A percentile compares a stretch with the other conserved stretches of the same genome.
These are phyloP conservation scores for Phalaenopsis hybrid DNA, from an alignment of 116 monocot genomes.

Conservation along the genomic window DNA sequence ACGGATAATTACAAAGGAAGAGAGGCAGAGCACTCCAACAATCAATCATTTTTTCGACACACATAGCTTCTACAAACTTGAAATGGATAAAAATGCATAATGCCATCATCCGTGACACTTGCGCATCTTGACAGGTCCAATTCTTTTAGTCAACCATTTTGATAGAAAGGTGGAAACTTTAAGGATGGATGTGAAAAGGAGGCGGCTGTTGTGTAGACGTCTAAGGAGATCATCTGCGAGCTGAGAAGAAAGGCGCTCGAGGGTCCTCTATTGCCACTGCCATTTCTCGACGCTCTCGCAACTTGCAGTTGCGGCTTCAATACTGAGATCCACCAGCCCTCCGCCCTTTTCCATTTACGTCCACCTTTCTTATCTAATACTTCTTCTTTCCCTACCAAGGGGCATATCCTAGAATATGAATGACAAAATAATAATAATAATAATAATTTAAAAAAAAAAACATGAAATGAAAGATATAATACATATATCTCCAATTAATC, in stretches of 20 bases:
- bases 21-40: constrained; percentile 47
- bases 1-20: constrained; percentile 39
- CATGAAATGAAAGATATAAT: too few relatives aligned
- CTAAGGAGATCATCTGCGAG: constrained; percentile 38
- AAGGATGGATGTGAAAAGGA: constrained; percentile 75
- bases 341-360: constrained; percentile 6
- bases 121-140: constrained; percentile 82
- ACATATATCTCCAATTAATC: too few relatives aligned
- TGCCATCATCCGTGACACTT: constrained; percentile 63
- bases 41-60: constrained; percentile 64
- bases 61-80: constrained; percentile 61
- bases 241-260: constrained; percentile 45
- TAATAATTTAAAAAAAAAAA: too few relatives aligned
- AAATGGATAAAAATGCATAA: constrained; percentile 64
- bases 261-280: constrained; percentile 43
- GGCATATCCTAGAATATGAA: not conserved
- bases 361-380: not conserved
- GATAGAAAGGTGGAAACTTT: constrained; percentile 29
- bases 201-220: constrained; percentile 34
- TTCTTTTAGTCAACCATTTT: constrained; percentile 31
- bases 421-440: too few relatives aligned
- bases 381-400: not conserved
- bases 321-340: constrained; percentile 27
- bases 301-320: constrained; percentile 26
- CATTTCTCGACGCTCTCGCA: constrained; percentile 35